Base-by-base conservation (phyloP, 2,329 filamentous ascomycete species). In the Aspergillus awamori region DNA sequence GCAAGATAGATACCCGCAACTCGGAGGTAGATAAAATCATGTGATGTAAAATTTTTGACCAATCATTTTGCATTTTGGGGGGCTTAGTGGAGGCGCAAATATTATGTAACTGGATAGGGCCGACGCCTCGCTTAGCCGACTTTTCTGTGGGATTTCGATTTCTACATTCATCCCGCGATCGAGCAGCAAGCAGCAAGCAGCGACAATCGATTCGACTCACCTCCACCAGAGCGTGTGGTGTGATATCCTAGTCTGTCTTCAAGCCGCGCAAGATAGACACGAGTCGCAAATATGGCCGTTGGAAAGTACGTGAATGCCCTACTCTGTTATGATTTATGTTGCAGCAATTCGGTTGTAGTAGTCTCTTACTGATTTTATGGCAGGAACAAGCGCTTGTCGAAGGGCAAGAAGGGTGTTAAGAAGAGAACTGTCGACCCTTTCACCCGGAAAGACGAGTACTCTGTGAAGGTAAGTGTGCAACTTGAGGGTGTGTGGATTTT, bases 401-500 rank as follows among this genome's bases (percentile, higher is more conserved):
- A 99, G 89, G 95, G 95, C 86, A 99, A 98, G 92, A 99, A 99
- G 89, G 94, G 95, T 83, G 87, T 98, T 81, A 98, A 98, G 92
- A 98, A 99, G 94, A 94, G 94, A 86, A 94, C 93, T 78, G 85
- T 90, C 76, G 95, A 99, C 83, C 94, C 95, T 78, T 98, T 98
- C 87, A 88, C 93, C 78, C 91, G 94, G 81, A 99, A 99, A 88
- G 95, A 98, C 82, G 98, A 96, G 92, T 99, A 93, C 86, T 91
- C 90, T 77, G 89, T 99, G 84, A 98, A 98, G 89, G 90, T 92
- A 78, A 72, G 84, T 63, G 65, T 56, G 43, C 13, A 5, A 26
- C 8, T 20, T 13, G 28, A 33, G 15, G 33, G 5, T 51, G 20
- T 33, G 51, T 22, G 53, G 7, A 45, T 24, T 57, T 41, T 36